These are phyloP conservation scores for Coemansia sp. DNA, from an alignment of 371 early-diverging fungal genomes.

Conservation along the genomic window DNA sequence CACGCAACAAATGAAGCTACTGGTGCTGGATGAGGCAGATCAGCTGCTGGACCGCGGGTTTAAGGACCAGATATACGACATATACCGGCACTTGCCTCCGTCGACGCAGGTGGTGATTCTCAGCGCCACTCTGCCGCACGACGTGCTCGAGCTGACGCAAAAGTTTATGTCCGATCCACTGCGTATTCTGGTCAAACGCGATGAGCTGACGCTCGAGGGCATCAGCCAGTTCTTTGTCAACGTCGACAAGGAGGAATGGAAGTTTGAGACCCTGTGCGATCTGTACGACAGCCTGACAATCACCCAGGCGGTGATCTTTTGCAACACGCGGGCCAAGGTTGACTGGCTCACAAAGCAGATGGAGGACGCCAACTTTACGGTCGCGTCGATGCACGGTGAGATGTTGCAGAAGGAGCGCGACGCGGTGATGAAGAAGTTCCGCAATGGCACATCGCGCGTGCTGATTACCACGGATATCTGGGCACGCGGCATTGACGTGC, in stretches of 20 bases:
- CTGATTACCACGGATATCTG: slow-evolving; percentile 98
- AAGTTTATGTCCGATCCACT: slow-evolving; percentile 93
- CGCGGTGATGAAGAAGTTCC: slow-evolving; percentile 97
- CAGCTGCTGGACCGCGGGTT: slow-evolving; percentile 95
- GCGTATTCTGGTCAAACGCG: slow-evolving; percentile 94
- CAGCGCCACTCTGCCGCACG: slow-evolving; percentile 91
- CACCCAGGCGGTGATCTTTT: slow-evolving; percentile 96
- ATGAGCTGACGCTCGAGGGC: slow-evolving; percentile 95
- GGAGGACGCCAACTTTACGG: slow-evolving; percentile 82
- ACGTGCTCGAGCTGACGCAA: slow-evolving; percentile 88
- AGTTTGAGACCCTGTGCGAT: slow-evolving; percentile 88
- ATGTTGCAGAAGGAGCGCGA: slow-evolving; percentile 97
- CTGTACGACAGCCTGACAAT: slow-evolving; percentile 90
- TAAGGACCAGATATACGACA: slow-evolving; percentile 92
- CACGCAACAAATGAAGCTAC: slow-evolving; percentile 79
- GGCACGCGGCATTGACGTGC: slow-evolving; percentile 99
- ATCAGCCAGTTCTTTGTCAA: slow-evolving; percentile 94
- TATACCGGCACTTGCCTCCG: slow-evolving; percentile 85
- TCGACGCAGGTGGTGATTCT: slow-evolving; percentile 86
- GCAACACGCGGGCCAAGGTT: slow-evolving; percentile 93
- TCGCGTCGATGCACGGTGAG: slow-evolving; percentile 96
- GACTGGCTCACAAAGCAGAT: slow-evolving; percentile 90
- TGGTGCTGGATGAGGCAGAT: slow-evolving; percentile 98
- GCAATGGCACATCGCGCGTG: slow-evolving; percentile 91
- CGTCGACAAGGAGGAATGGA: slow-evolving; percentile 90